Base-by-base conservation (phyloP, 768 basidiomycete species). In the Bullera alba region DNA sequence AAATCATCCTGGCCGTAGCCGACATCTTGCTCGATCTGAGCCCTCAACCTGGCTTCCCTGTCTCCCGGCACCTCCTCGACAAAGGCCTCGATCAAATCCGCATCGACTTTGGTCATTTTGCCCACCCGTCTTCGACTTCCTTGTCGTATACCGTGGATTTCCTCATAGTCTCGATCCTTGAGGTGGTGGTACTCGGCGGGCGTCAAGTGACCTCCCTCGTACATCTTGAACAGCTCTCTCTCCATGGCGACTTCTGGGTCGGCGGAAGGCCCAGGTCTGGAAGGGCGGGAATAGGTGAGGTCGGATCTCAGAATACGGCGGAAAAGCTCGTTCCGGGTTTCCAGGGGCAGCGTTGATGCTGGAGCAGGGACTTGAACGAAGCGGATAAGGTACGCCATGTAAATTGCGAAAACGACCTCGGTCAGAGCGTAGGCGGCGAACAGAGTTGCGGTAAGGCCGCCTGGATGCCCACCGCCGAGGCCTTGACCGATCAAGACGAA, bases 331-430 rank as follows among this genome's bases (percentile, higher is more conserved):
- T 57, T 54, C 2, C 65, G 46, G 6, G 49, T 49, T 27, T 60
- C 42, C 17, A 61, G 54, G 17, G 67, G 56, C 0, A 61, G 42
- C 0, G 43, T 32, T 14, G 68, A 60, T 2, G 55, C 25, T 2
- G 65, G 65, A 3, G 57, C 46, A 1, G 65, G 59, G 0, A 32
- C 37, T 35, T 67, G 64, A 28, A 70, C 61, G 34, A 46, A 48
- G 6, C 35, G 50, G 35, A 59, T 48, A 15, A 70, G 59, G 37
- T 64, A 63, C 39, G 50, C 29, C 14, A 43, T 38, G 44, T 63
- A 67, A 17, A 63, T 48, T n/a, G 65, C 48, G 53, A 63, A 67
- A 15, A 59, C 22, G 19, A 68, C 54, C 43, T 65, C 63, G n/a
- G 57, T 61, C 12, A 63, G 27, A 5, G 63, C 51, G 52, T 65